phyloP scores from a whole-genome alignment of 176 grass and related monocot genomes.

The Secale cereale region DNA sequence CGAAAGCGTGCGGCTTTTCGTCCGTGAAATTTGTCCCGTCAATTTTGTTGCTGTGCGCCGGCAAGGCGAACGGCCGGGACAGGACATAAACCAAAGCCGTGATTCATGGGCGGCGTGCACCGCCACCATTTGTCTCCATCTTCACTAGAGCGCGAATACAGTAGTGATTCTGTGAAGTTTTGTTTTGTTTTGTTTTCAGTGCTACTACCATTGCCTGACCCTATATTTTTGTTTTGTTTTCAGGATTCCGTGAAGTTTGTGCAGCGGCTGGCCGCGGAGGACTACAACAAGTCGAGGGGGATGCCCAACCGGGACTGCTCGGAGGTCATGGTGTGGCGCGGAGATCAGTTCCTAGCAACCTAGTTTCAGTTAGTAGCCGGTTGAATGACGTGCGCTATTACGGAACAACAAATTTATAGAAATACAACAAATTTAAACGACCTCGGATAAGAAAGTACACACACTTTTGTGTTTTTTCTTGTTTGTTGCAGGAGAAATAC shows the following conservation, averaged over 20 bases:
- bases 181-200: no score
- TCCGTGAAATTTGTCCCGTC: background rate
- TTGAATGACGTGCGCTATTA: no score
- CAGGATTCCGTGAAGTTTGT: slow-evolving; percentile 60
- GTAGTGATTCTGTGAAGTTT: background rate
- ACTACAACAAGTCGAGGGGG: slow-evolving; percentile 40
- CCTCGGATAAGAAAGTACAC: no score
- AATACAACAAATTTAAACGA: no score
- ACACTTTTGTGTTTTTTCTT: no score
- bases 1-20: background rate
- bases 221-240: background rate
- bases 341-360: background rate
- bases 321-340: slow-evolving; percentile 43
- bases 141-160: background rate
- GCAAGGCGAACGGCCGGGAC: background rate
- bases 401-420: no score
- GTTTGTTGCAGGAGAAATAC: no score
- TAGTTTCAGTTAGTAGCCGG: no score
- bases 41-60: background rate
- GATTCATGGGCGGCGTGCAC: background rate
- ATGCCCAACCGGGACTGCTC: slow-evolving; percentile 39
- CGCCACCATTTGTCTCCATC: background rate
- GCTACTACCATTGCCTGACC: no score
- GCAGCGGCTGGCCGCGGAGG: slow-evolving; percentile 29
- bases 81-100: background rate